phyloP scores from a whole-genome alignment of 495 filamentous ascomycete species.

The Oleoguttula mirabilis region DNA sequence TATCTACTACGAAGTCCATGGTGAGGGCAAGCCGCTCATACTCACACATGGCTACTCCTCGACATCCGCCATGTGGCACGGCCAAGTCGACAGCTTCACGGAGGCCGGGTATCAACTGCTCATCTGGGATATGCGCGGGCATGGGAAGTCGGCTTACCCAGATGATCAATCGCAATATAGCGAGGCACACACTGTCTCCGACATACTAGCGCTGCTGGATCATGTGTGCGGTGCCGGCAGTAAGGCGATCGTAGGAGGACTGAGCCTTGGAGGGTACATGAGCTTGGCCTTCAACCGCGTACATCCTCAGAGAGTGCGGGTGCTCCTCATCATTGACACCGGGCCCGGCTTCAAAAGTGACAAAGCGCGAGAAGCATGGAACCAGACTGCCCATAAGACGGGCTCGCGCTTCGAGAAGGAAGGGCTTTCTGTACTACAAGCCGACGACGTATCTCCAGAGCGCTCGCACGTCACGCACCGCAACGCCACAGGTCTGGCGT shows the following conservation, averaged over 20 bases:
- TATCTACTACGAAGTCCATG: constrained; percentile 21
- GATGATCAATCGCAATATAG: constrained; percentile 17
- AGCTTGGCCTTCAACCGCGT: constrained; percentile 20
- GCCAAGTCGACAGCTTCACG: constrained; percentile 14
- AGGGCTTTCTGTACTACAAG: constrained; percentile 11
- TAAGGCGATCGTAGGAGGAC: constrained; percentile 15
- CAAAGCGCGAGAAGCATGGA: constrained; percentile 20
- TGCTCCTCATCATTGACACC: constrained; percentile 21
- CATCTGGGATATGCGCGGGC: constrained; percentile 21
- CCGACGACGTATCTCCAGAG: constrained; percentile 4
- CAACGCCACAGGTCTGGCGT: constrained; percentile 14
- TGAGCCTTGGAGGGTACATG: constrained; percentile 22
- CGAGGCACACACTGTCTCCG: constrained; percentile 18
- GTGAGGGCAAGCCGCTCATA: constrained; percentile 13
- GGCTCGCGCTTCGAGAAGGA: constrained; percentile 15
- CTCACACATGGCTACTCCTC: constrained; percentile 21
- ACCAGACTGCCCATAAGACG: constrained; percentile 17
- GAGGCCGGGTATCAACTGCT: constrained; percentile 8
- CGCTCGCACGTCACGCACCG: constrained; percentile 15
- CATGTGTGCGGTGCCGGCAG: constrained; percentile 7
- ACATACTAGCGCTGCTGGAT: constrained; percentile 17
- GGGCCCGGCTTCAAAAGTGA: constrained; percentile 22
- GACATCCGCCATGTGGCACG: constrained; percentile 21
- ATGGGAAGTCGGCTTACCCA: constrained; percentile 17
- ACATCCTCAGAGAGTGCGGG: constrained; percentile 10